A percentile compares a stretch with the other conserved stretches of the same genome.
These are phyloP conservation scores for Fagus sylvatica DNA, from an alignment of 306 rosid species.

Conservation along the genomic window DNA sequence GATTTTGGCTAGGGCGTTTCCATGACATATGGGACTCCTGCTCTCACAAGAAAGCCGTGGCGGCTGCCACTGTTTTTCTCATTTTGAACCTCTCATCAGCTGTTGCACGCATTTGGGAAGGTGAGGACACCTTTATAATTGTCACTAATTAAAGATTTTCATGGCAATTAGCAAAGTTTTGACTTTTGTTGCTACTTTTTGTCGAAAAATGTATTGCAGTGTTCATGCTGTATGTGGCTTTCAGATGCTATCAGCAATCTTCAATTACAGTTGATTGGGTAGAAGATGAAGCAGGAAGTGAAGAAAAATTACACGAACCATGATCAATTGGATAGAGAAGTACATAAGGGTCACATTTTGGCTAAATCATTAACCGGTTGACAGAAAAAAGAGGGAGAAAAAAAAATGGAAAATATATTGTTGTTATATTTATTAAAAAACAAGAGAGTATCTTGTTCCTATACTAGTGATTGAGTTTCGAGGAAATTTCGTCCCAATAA, in stretches of 20 bases:
- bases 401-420: slow-evolving; percentile 13
- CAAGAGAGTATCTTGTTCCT: neutral
- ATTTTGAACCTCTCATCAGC: slow-evolving; percentile 80
- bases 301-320: slow-evolving; percentile 43
- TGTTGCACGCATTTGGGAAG: slow-evolving; percentile 90
- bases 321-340: neutral
- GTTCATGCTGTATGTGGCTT: slow-evolving; percentile 69
- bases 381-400: slow-evolving; percentile 31
- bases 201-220: slow-evolving; percentile 42
- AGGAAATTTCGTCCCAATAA: neutral
- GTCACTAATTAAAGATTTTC: neutral
- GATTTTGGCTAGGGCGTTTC: slow-evolving; percentile 71
- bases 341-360: neutral
- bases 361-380: neutral
- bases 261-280: slow-evolving; percentile 48
- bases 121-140: slow-evolving; percentile 26
- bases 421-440: neutral
- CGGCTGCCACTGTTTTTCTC: slow-evolving; percentile 53
- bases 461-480: neutral
- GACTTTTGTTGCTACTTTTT: neutral
- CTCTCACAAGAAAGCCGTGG: slow-evolving; percentile 73
- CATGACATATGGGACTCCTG: slow-evolving; percentile 87
- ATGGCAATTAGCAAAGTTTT: neutral
- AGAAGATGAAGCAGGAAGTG: slow-evolving; percentile 43
- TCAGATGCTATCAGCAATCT: slow-evolving; percentile 76